phyloP scores from a whole-genome alignment of 495 filamentous ascomycete species.

The Tuber indicum region DNA sequence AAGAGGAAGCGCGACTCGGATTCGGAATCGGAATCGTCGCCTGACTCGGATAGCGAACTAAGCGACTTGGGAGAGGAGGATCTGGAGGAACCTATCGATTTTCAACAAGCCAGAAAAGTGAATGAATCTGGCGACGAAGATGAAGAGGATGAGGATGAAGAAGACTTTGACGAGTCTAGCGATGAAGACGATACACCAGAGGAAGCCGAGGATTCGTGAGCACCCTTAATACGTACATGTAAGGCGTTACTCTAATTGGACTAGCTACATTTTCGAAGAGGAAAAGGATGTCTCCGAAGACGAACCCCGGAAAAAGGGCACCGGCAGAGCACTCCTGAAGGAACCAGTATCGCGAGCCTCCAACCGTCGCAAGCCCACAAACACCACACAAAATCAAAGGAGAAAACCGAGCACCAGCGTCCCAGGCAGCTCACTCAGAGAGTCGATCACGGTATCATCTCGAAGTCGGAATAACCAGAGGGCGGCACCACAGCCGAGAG shows the following conservation, averaged over 20 bases:
- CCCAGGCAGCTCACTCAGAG: constrained; percentile 22
- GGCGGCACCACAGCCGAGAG: constrained; percentile 1
- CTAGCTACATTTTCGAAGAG: constrained; percentile 44
- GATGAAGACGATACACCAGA: constrained; percentile 44
- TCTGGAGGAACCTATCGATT: constrained; percentile 33
- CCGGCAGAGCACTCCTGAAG: constrained; percentile 11
- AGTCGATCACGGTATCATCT: constrained; percentile 17
- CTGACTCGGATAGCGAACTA: constrained; percentile 36
- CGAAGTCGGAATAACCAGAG: neutral
- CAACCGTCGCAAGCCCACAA: constrained; percentile 13
- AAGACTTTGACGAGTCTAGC: constrained; percentile 46
- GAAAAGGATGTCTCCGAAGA: constrained; percentile 44
- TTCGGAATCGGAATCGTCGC: constrained; percentile 19
- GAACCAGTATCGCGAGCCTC: constrained; percentile 19
- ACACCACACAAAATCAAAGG: constrained; percentile 11
- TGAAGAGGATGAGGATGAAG: constrained; percentile 49
- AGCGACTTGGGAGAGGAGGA: constrained; percentile 52
- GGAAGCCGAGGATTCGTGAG: constrained; percentile 36
- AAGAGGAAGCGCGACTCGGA: constrained; percentile 25
- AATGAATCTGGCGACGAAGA: constrained; percentile 46
- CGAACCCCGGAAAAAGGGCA: constrained; percentile 19
- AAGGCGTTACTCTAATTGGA: constrained; percentile 13
- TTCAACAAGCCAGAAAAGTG: constrained; percentile 12
- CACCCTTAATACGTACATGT: constrained; percentile 2
- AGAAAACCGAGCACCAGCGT: constrained; percentile 19